Evolutionary conservation across 129 eudicot species (phyloP).

Genomic region (Calendula officinalis): DNA sequence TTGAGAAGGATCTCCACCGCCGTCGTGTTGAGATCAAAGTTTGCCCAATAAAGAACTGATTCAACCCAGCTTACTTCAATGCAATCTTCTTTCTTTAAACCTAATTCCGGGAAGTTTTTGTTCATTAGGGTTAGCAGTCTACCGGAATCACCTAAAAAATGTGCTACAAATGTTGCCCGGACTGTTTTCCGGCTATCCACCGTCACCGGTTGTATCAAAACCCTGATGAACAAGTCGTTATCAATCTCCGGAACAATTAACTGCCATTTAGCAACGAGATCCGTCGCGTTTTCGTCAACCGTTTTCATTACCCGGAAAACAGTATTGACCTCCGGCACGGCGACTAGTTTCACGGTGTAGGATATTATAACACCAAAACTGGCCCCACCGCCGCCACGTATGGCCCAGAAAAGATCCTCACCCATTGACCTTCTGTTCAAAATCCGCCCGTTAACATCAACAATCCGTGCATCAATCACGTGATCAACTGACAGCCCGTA

Average conservation of each 20-base stretch:
- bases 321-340: constrained; percentile 25
- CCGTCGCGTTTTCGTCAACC: constrained; percentile 22
- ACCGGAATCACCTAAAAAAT: constrained; percentile 29
- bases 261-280: constrained; percentile 36
- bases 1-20: constrained; percentile 12
- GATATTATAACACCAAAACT: constrained; percentile 40
- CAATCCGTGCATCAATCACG: constrained; percentile 29
- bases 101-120: constrained; percentile 35
- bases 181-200: constrained; percentile 8
- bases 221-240: constrained; percentile 23
- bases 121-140: constrained; percentile 12
- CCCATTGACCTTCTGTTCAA: constrained; percentile 34
- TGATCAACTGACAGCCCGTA: constrained; percentile 38
- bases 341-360: constrained; percentile 30
- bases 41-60: constrained; percentile 28
- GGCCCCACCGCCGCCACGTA: constrained; percentile 37
- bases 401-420: constrained; percentile 42
- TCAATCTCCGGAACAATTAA: background rate
- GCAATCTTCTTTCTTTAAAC: constrained; percentile 24
- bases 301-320: constrained; percentile 29
- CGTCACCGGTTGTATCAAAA: constrained; percentile 19
- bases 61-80: constrained; percentile 36
- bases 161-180: constrained; percentile 25
- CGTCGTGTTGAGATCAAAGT: constrained; percentile 25
- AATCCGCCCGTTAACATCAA: constrained; percentile 22